Percentiles rank a stretch among this genome's conserved stretches.
Conservation (phyloP, 2,329 filamentous ascomycete species). For the Tolypocladium ovalisporum region DNA sequence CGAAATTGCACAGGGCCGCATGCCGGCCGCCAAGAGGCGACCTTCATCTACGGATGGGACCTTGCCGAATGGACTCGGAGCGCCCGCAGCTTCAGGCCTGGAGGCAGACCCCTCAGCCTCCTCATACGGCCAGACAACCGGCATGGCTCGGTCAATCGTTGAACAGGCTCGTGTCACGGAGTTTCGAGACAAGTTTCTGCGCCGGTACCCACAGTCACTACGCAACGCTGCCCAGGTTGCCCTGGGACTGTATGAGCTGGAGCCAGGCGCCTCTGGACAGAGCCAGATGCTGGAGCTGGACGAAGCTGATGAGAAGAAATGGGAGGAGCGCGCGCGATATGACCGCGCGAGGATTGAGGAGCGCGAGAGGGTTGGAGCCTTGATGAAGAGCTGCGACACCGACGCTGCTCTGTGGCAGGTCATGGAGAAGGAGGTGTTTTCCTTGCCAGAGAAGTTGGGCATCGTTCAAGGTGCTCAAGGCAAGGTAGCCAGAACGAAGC, state of each 20-base stretch:
- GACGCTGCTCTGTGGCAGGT: slow-evolving; percentile 58
- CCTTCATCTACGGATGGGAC: background rate
- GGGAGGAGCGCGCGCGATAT: slow-evolving; percentile 21
- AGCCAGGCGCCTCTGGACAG: slow-evolving; percentile 13
- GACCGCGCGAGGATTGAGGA: slow-evolving; percentile 33
- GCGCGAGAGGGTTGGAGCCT: slow-evolving; percentile 36
- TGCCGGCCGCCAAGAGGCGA: slow-evolving; percentile 17
- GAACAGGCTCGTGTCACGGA: slow-evolving; percentile 20
- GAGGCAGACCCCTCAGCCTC: background rate
- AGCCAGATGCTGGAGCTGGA: slow-evolving; percentile 18
- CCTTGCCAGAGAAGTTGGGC: slow-evolving; percentile 43
- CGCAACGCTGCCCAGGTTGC: slow-evolving; percentile 27
- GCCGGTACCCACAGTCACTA: slow-evolving; percentile 27
- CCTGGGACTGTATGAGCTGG: slow-evolving; percentile 24
- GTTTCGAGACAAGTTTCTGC: slow-evolving; percentile 23
- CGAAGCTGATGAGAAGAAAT: slow-evolving; percentile 17
- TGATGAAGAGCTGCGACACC: slow-evolving; percentile 43
- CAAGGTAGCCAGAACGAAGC: slow-evolving; percentile 8
- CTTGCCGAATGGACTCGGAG: background rate
- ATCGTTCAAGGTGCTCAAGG: slow-evolving; percentile 18
- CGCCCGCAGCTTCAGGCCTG: background rate
- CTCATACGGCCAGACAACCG: background rate
- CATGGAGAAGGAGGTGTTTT: slow-evolving; percentile 57
- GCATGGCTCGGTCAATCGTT: slow-evolving; percentile 16
- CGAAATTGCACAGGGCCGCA: slow-evolving; percentile 25